Evolutionary conservation across 2,329 filamentous ascomycete genomes (phyloP).

Genomic region (Alternaria novae-zelandiae): DNA sequence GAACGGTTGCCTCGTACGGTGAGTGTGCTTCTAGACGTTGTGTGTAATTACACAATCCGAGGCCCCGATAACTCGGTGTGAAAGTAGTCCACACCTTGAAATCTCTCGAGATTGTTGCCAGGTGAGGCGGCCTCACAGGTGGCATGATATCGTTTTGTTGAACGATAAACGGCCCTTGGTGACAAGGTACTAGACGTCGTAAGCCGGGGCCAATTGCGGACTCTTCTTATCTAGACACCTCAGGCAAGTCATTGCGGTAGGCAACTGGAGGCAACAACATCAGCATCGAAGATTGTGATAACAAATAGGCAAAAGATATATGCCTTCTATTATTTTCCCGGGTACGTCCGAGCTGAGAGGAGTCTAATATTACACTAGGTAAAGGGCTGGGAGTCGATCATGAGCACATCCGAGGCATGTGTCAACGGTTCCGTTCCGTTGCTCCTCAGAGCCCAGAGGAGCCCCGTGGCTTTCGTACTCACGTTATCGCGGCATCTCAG

Average conservation of each 20-base stretch:
- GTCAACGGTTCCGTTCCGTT: neutral
- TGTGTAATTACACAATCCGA: neutral
- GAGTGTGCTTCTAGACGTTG: neutral
- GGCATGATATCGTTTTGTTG: neutral
- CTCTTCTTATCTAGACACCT: neutral
- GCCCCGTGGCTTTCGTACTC: too few relatives aligned
- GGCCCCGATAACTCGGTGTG: neutral
- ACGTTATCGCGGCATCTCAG: neutral
- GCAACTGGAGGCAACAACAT: neutral
- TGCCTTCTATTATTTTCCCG: neutral
- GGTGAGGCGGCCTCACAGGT: neutral
- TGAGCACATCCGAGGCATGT: neutral
- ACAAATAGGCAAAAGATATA: neutral
- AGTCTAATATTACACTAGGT: neutral
- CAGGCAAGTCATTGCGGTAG: neutral
- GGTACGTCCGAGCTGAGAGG: neutral
- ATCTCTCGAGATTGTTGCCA: neutral
- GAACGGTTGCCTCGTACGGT: neutral
- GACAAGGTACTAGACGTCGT: neutral
- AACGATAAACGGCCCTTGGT: neutral
- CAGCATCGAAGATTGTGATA: neutral
- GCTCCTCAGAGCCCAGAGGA: neutral
- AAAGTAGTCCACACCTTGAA: neutral
- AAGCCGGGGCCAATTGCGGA: neutral
- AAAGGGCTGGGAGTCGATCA: neutral